Evolutionary conservation across 495 filamentous ascomycete genomes (phyloP).

Genomic region (Talaromyces stipitatus): DNA sequence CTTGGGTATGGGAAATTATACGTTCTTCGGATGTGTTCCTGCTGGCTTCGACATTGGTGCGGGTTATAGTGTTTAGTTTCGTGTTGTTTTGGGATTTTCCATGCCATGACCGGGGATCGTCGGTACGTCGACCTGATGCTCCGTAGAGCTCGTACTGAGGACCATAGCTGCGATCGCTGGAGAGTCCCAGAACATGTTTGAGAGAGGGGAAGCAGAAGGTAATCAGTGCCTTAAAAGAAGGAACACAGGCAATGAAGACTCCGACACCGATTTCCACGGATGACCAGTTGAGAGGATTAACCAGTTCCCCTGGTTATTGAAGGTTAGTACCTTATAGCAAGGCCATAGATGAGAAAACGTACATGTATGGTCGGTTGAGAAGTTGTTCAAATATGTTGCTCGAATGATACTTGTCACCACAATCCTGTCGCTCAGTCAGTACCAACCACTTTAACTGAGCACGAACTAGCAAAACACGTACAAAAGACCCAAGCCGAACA

Average conservation of each 20-base stretch:
- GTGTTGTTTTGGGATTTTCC: conserved; percentile 7
- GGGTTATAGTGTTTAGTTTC: conserved; percentile 2
- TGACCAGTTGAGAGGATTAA: conserved; percentile 17
- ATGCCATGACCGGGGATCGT: conserved; percentile 7
- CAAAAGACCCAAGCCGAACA: conserved; percentile 30
- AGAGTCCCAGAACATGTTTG: conserved; percentile 11
- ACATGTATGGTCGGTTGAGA: conserved; percentile 16
- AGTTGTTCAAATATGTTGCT: conserved; percentile 13
- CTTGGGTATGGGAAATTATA: conserved; percentile 1
- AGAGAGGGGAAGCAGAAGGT: conserved; percentile 13
- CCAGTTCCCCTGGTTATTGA: conserved; percentile 8
- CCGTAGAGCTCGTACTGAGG: conserved; percentile 11
- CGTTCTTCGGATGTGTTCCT: conserved; percentile 8
- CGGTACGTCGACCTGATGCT: conserved; percentile 7
- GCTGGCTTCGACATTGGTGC: conserved; percentile 4
- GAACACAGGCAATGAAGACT: conserved; percentile 15
- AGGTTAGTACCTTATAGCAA: background rate
- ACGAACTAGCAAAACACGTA: conserved; percentile 9
- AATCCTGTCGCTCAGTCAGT: conserved; percentile 6
- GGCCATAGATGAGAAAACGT: background rate
- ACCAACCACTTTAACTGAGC: background rate
- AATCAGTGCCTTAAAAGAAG: conserved; percentile 15
- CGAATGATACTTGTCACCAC: conserved; percentile 16
- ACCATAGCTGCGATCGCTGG: conserved; percentile 5
- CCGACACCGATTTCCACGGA: conserved; percentile 15